Evolutionary conservation across 1,284 basidiomycete genomes (phyloP), one percentile per base, ranked within the genome.

Genomic region (Peniophora sp.): DNA sequence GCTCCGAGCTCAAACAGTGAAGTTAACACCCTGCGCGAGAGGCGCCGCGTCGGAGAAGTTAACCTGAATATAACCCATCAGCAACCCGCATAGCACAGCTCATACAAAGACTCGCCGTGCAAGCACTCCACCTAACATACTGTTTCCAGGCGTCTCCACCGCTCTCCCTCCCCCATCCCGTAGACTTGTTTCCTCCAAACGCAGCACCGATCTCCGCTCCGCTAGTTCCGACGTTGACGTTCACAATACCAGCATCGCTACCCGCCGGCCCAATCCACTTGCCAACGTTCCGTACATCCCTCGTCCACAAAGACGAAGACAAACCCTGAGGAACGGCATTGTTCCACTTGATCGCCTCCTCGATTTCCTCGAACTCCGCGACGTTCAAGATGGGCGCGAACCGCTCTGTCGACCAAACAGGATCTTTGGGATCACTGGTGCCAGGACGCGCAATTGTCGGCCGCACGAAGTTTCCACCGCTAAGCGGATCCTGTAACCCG

Each of bases 61-160:
- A 66, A 98, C 75, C 38, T 41, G 38, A 8, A 8, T 5, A 6
- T 5, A 6, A 16, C 38, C 27, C 38, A 20, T 41, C 38, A 41
- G 38, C 38, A n/a, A n/a, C n/a, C n/a, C 19, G 5, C 19, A 41
- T 41, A 8, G 19, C 38, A n/a, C 5, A 6, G 16, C 38, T n/a
- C 38, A 16, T 20, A 20, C n/a, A n/a, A 16, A 10, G 5, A 41
- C 38, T n/a, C 38, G n/a, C 38, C 6, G 94, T 97, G 65, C 90
- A 93, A 41, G 89, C 82, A 63, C 87, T 86, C 88, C 89, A 91
- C 53, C 89, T 81, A 43, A 89, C 85, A 56, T 90, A 92, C 64
- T 96, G 91, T 68, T 95, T 95, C 94, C 94, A 97, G 22, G 94
- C 89, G 67, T 97, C 94, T 45, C 94, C 94, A 34, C 94, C 94